A percentile compares a stretch with the other conserved stretches of the same genome.
phyloP scores from a whole-genome alignment of 331 rosid genomes.

The Pyrus hybrid region DNA sequence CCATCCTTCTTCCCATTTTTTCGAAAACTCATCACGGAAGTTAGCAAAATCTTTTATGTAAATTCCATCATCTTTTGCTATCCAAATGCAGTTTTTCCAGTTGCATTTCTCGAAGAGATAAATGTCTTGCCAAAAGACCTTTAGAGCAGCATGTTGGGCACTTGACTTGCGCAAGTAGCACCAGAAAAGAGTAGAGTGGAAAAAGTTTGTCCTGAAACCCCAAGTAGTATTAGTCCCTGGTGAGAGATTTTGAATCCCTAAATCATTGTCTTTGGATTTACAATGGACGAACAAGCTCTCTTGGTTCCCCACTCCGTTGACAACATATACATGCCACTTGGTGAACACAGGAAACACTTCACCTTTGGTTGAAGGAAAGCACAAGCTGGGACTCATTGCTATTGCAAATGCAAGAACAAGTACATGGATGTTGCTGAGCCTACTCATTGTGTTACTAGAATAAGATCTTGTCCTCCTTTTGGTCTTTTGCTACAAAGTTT shows the following conservation, averaged over 20 bases:
- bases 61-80: conserved; percentile 32
- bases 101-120: conserved; percentile 20
- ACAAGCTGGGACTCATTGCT: not conserved
- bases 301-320: conserved; percentile 9
- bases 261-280: conserved; percentile 14
- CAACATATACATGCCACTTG: conserved; percentile 30
- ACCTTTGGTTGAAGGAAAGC: not conserved
- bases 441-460: not conserved
- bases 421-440: not conserved
- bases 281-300: conserved; percentile 14
- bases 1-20: not conserved
- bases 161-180: conserved; percentile 17
- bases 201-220: conserved; percentile 24
- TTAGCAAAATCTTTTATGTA: not conserved
- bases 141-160: conserved; percentile 1
- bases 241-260: not conserved
- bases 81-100: conserved; percentile 36
- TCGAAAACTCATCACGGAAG: not conserved
- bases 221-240: conserved; percentile 21
- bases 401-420: not conserved
- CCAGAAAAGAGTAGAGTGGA: conserved; percentile 32
- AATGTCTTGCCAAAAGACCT: conserved; percentile 40
- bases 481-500: not conserved
- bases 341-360: not conserved
- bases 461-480: not conserved